Percentiles rank a stretch among this genome's conserved stretches.
Conservation (phyloP, 805 yeast species). For the Yarrowia sp. region DNA sequence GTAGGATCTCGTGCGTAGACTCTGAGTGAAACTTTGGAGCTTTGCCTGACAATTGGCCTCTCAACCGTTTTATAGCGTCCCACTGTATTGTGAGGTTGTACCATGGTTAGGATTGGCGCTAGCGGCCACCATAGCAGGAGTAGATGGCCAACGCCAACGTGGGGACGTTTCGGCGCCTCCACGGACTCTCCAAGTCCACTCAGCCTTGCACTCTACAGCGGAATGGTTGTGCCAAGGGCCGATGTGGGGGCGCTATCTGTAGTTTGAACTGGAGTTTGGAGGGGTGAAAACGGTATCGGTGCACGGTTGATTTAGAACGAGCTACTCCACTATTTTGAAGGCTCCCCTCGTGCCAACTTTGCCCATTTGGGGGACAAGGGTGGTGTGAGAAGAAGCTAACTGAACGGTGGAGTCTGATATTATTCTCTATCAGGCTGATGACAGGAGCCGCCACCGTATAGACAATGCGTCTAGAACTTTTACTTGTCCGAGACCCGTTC, state of each 20-base stretch:
- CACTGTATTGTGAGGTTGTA: neutral
- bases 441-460: neutral
- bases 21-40: too few species aligned
- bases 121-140: neutral
- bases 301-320: neutral
- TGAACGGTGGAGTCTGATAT: neutral
- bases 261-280: too few species aligned
- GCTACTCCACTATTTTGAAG: neutral
- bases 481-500: neutral
- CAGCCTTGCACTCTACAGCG: neutral
- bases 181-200: neutral
- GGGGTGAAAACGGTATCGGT: too few species aligned
- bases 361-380: slow-evolving; percentile 7
- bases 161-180: slow-evolving; percentile 9
- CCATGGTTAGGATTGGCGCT: slow-evolving; percentile 3
- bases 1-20: neutral
- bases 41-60: neutral
- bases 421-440: neutral
- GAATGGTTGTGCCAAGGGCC: neutral
- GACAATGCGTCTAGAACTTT: neutral
- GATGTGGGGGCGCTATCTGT: too few species aligned
- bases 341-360: neutral
- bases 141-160: neutral
- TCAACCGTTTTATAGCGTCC: slow-evolving; percentile 15
- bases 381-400: neutral